These are phyloP conservation scores for Chaetomium globosum DNA, from an alignment of 2,329 filamentous ascomycete genomes.

Conservation along the genomic window DNA sequence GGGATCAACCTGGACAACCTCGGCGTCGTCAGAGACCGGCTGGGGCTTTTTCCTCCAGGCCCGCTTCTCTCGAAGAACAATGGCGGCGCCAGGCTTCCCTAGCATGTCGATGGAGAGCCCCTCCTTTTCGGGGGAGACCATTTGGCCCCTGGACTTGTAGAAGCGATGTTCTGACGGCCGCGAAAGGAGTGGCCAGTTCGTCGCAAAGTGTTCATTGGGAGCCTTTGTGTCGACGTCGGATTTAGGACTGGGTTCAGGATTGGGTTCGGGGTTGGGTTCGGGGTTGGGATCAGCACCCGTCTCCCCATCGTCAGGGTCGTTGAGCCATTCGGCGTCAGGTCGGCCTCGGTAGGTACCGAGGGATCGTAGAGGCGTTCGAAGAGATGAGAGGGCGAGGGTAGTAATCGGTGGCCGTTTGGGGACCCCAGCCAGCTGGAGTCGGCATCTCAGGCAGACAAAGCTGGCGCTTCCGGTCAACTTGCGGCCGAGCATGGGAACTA, in stretches of 20 bases:
- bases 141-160: constrained; percentile 29
- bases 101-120: constrained; percentile 42
- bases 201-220: background rate
- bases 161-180: constrained; percentile 1
- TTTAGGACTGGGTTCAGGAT: background rate
- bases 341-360: background rate
- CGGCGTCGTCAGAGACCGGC: constrained; percentile 31
- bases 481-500: constrained; percentile 43
- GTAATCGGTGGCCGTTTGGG: constrained; percentile 4
- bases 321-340: background rate
- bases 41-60: constrained; percentile 25
- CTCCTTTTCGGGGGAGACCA: constrained; percentile 27
- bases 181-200: background rate
- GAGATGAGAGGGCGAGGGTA: background rate
- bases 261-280: background rate
- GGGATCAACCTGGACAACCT: constrained; percentile 40
- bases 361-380: constrained; percentile 5
- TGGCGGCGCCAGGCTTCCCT: constrained; percentile 48
- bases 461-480: constrained; percentile 40
- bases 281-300: background rate
- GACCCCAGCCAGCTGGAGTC: constrained; percentile 41
- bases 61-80: constrained; percentile 51
- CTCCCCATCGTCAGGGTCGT: background rate
- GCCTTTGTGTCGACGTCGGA: background rate
- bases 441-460: constrained; percentile 48